Conservation (phyloP, 73 alveolate species). For the Halteria grandinella region DNA sequence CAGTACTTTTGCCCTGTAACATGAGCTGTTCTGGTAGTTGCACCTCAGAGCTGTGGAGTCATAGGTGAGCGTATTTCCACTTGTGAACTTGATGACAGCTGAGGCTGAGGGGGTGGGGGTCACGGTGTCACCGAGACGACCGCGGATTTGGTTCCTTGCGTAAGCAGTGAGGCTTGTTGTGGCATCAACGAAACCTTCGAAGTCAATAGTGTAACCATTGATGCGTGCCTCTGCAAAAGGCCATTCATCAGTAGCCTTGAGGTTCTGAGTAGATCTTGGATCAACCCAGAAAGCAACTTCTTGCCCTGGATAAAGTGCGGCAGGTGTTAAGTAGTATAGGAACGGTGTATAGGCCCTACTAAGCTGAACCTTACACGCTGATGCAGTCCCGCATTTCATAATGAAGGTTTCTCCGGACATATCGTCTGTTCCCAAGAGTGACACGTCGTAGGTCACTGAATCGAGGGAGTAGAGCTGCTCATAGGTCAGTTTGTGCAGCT, state of each 20-base stretch:
- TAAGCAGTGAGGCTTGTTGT: background rate
- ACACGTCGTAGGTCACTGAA: background rate
- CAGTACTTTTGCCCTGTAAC: conserved; percentile 31
- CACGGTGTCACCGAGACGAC: too few species aligned
- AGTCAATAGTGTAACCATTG: conserved; percentile 1
- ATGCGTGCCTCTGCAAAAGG: conserved; percentile 1
- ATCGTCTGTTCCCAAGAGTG: background rate
- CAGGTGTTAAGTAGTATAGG: conserved; percentile 11
- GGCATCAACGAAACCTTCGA: background rate
- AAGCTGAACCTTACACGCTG: conserved; percentile 6
- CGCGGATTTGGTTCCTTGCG: background rate
- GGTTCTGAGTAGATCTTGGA: too few species aligned
- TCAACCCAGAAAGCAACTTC: conserved; percentile 8
- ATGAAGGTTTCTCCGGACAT: too few species aligned
- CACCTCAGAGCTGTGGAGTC: conserved; percentile 18
- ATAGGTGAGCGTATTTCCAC: too few species aligned
- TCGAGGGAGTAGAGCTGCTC: background rate
- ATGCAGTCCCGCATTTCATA: too few species aligned
- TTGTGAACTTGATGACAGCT: too few species aligned
- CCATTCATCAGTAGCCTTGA: too few species aligned
- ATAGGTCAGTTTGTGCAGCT: background rate
- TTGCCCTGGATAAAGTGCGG: conserved; percentile 7
- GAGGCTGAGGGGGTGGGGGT: too few species aligned
- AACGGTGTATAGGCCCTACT: conserved; percentile 31
- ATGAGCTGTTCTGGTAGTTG: background rate